These are phyloP conservation scores for Salix udensis DNA, from an alignment of 345 rosid genomes.

Conservation along the genomic window DNA sequence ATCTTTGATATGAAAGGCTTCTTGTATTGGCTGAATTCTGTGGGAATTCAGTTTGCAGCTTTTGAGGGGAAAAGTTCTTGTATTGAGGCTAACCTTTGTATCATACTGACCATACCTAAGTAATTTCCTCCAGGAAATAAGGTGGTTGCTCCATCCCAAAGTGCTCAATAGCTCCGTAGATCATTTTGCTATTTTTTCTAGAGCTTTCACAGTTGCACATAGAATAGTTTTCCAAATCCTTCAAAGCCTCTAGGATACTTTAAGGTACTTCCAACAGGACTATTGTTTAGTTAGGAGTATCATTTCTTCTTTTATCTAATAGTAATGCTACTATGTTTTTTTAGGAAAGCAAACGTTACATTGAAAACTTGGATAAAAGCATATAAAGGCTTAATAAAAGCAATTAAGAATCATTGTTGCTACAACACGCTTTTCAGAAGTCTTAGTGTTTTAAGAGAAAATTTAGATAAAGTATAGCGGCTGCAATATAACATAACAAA, in stretches of 20 bases:
- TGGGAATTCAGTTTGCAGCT: background rate
- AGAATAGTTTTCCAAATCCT: background rate
- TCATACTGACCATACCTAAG: background rate
- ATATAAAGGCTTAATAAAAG: background rate
- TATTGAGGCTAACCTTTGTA: background rate
- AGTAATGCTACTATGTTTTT: background rate
- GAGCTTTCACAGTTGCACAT: background rate
- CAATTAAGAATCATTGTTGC: background rate
- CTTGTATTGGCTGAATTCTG: background rate
- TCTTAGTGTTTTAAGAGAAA: background rate
- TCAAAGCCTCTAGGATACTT: background rate
- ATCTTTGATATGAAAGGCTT: background rate
- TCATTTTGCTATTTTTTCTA: background rate
- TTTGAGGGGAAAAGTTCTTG: background rate
- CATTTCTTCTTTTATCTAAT: background rate
- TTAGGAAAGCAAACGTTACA: background rate
- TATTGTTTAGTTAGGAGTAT: background rate
- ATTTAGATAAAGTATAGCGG: background rate
- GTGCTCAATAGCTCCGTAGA: background rate
- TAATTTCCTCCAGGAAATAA: background rate
- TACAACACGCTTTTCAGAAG: background rate
- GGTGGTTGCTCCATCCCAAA: background rate
- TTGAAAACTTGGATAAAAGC: background rate
- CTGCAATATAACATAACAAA: background rate
- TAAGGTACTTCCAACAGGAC: background rate